Percentiles rank a stretch among this genome's conserved stretches.
phyloP scores from a whole-genome alignment of 225 moss, liverwort and hornwort genomes.

The Marchantia paleacea region DNA sequence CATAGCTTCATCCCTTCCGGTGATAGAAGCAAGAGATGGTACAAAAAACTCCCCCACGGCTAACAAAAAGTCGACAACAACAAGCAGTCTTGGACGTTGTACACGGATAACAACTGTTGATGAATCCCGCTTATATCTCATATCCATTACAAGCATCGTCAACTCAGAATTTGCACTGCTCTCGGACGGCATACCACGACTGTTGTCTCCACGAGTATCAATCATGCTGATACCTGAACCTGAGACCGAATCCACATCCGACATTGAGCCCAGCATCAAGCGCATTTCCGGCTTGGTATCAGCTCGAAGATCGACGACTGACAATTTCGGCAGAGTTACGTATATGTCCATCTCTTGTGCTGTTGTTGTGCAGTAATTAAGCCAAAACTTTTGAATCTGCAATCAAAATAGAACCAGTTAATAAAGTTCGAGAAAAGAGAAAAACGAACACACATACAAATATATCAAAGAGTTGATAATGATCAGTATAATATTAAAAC shows the following conservation, averaged over 20 bases:
- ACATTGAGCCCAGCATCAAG: constrained; percentile 93
- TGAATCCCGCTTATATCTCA: constrained; percentile 75
- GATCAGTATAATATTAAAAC: no score
- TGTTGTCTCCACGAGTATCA: constrained; percentile 19
- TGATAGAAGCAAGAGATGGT: constrained; percentile 72
- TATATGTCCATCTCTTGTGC: constrained; percentile 75
- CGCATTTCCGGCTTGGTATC: constrained; percentile 98
- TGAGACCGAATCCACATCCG: constrained; percentile 63
- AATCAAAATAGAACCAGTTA: constrained; percentile 9
- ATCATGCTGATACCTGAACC: constrained; percentile 25
- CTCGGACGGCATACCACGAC: constrained; percentile 34
- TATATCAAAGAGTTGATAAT: no score
- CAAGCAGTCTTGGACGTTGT: constrained; percentile 89
- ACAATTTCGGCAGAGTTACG: constrained; percentile 75
- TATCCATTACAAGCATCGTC: constrained; percentile 94
- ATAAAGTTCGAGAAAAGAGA: no score
- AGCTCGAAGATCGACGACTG: constrained; percentile 83
- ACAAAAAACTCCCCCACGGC: constrained; percentile 89
- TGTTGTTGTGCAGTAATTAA: constrained; percentile 84
- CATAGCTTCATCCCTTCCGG: constrained; percentile 61
- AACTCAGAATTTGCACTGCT: constrained; percentile 49
- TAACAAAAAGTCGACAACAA: constrained; percentile 90
- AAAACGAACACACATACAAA: no score
- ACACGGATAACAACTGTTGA: constrained; percentile 87
- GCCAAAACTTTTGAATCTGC: constrained; percentile 94